Base-by-base conservation (phyloP, 192 early-diverging fungal genomes). In the Backusella macrospora region DNA sequence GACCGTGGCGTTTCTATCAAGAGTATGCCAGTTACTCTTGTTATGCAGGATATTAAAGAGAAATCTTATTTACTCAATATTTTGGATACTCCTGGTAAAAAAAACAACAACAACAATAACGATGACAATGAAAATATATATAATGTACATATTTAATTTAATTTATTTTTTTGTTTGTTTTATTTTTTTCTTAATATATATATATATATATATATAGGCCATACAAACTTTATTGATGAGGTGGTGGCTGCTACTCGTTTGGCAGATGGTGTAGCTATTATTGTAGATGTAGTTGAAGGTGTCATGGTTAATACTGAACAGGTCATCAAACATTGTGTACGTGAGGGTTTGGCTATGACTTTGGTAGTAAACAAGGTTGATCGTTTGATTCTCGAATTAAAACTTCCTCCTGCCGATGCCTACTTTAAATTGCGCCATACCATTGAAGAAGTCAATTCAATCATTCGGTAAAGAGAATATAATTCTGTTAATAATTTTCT, bases 291-390 rank as follows among this genome's bases (percentile, higher is more conserved):
- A 1, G 86, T 98, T 9, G 98, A 99, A 73, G 98, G 98, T 40
- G 96, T 92, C 74, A 98, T 99, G 98, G 87, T 91, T 15, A 92
- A 91, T 79, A 98, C 97, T 0, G 94, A 96, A 74, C 91, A 92
- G 16, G 75, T 95, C 37, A 96, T 99, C 75, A 84, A 86, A 34
- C 90, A 95, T 39, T 86, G 93, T 23, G 89, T 97, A 39, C 84
- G 86, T 47, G 94, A 97, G 75, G 86, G 87, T 3, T 73, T 98
- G 34, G 81, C 89, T 18, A 86, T 99, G 62, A 92, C 91, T 4
- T 83, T 99, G 59, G 91, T 98, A n/a, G 85, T 99, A 66, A 98
- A 96, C 90, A 99, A 99, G 84, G 89, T 99, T 6, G 98, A 99
- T 84, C 91, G 98, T n/a, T 82, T 99, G 67, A 98, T 99, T 45